phyloP scores from a whole-genome alignment of 2,329 filamentous ascomycete genomes.

The Diaporthe destruens region DNA sequence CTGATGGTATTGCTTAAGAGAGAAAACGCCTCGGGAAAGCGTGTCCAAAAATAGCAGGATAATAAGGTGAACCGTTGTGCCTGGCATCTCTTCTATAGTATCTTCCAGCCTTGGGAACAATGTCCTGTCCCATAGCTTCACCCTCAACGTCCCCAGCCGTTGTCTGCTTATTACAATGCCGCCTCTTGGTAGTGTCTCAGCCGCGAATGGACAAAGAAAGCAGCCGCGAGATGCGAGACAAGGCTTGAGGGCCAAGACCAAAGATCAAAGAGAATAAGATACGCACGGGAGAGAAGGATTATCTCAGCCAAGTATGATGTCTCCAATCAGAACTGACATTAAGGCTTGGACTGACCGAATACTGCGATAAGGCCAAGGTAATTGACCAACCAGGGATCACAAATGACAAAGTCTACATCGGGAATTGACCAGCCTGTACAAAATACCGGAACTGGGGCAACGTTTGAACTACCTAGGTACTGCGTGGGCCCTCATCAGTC shows the following conservation, averaged over 20 bases:
- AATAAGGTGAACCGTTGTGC: not conserved
- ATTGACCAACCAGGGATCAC: no score
- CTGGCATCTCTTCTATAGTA: not conserved
- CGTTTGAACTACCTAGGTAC: not conserved
- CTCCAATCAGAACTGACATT: not conserved
- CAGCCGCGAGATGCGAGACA: not conserved
- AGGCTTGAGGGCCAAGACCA: not conserved
- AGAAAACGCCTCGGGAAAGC: not conserved
- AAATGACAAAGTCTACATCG: not conserved
- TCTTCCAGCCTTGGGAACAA: not conserved
- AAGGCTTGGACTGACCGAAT: not conserved
- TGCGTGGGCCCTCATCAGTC: not conserved
- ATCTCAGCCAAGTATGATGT: not conserved
- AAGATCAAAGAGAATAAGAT: not conserved
- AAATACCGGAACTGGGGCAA: not conserved
- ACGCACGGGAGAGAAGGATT: no score
- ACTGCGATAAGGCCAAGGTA: not conserved
- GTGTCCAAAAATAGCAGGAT: not conserved
- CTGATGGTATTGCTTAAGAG: not conserved
- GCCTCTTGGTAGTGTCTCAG: conserved; percentile 4
- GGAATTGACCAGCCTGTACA: no score
- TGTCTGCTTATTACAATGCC: not conserved
- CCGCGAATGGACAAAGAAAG: not conserved
- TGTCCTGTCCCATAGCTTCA: not conserved
- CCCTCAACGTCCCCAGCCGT: not conserved